These are phyloP conservation scores for Trapa incisa DNA, from an alignment of 345 rosid genomes.

Conservation along the genomic window DNA sequence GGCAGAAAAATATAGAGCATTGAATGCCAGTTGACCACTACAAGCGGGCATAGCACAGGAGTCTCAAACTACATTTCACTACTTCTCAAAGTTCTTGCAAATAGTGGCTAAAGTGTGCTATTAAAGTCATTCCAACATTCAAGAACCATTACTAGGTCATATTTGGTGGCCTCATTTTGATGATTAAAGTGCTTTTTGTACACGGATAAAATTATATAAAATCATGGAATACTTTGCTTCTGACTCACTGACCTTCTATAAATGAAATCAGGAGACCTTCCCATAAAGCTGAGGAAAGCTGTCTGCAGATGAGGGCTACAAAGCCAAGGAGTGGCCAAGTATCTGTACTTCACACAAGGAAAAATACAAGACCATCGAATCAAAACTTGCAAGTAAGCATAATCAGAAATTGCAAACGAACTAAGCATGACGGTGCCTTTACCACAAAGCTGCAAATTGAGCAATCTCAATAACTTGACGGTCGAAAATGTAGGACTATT, in stretches of 20 bases:
- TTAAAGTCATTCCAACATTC: neutral
- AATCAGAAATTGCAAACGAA: neutral
- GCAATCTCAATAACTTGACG: too few species aligned
- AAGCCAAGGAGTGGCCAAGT: constrained; percentile 30
- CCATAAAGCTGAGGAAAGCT: constrained; percentile 20
- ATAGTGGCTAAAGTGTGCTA: neutral
- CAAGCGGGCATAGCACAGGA: neutral
- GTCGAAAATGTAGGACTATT: too few species aligned
- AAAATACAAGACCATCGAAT: neutral
- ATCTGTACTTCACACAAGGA: constrained; percentile 11
- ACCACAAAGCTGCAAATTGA: too few species aligned
- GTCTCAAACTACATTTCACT: neutral
- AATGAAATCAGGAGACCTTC: constrained; percentile 20
- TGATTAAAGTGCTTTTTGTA: neutral
- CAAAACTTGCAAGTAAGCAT: neutral
- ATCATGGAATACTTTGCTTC: neutral
- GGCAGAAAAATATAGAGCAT: neutral
- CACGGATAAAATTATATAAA: neutral
- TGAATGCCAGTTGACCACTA: neutral
- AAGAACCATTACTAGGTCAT: neutral
- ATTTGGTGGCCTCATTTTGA: neutral
- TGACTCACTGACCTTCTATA: constrained; percentile 18
- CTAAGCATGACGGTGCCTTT: neutral
- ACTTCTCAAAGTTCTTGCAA: neutral
- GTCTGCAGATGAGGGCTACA: constrained; percentile 37